Base-by-base conservation (phyloP, 1,284 basidiomycete genomes). In the Puccinia polysora region DNA sequence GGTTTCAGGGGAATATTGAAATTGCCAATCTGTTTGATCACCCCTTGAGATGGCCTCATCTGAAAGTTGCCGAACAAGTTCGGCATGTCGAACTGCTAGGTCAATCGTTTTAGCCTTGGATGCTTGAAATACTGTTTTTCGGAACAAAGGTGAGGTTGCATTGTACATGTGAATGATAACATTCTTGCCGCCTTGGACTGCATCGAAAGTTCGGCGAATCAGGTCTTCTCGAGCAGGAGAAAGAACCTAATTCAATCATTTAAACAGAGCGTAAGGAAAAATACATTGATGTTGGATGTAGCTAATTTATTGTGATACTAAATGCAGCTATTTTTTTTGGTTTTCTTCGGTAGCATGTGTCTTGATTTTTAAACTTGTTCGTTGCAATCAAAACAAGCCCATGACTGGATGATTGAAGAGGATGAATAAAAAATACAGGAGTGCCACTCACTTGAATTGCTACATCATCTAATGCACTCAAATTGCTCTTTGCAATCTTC, bases 141-240 rank as follows among this genome's bases (percentile, higher is more conserved):
- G 88, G 86, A 98, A 99, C 71, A 89, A 85, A 34, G 91, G 90
- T 25, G 88, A 93, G 10, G 92, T 94, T 28, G 96, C 96, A 80
- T 98, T 98, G 83, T 99, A 99, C 92, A 99, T 96, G 83, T 98
- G 96, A 65, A 99, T 86, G 79, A 99, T 97, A 70, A 91, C 95
- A 75, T 88, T 85, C 79, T 96, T 97, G 58, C 88, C 84, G 62
- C 94, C 95, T 56, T 88, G 89, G 58, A 97, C 88, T 28, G 93
- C 83, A 75, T 95, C 91, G 76, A 99, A 86, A 0, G 96, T 96
- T 52, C 89, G 86, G 77, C 85, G 87, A 81, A 99, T 97, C 75
- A 98, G 86, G 80, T 97, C 95, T 80, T 93, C 90, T 73, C 96
- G 87, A 47, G 94, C 93, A 65, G 93, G 93, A 34, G 93, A 94